Percentiles rank a stretch among this genome's conserved stretches.
These are phyloP conservation scores for Gossypium thurberi DNA, from an alignment of 345 rosid genomes.

Conservation along the genomic window DNA sequence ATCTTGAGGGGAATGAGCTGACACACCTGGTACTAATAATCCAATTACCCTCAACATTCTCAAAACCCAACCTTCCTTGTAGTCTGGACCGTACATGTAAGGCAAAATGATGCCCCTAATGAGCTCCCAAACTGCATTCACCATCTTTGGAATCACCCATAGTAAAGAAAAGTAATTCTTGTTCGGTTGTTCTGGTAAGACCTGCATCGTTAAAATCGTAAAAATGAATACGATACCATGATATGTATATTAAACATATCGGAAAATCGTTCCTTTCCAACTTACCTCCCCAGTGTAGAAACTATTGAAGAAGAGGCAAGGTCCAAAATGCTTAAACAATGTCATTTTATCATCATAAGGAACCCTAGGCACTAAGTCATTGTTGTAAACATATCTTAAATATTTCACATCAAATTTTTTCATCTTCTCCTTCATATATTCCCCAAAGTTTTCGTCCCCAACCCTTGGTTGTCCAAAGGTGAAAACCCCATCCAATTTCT, in stretches of 20 bases:
- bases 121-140: conserved; percentile 60
- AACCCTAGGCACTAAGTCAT: conserved; percentile 50
- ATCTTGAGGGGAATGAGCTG: conserved; percentile 58
- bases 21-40: conserved; percentile 43
- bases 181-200: conserved; percentile 53
- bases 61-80: conserved; percentile 37
- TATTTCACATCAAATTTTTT: conserved; percentile 28
- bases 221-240: background rate
- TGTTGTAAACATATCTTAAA: conserved; percentile 37
- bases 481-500: conserved; percentile 45
- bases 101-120: conserved; percentile 46
- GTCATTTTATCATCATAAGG: conserved; percentile 45
- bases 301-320: conserved; percentile 34
- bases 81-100: conserved; percentile 17
- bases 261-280: background rate
- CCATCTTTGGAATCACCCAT: conserved; percentile 38
- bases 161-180: conserved; percentile 51
- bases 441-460: conserved; percentile 38
- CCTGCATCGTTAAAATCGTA: conserved; percentile 22
- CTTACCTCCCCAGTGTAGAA: conserved; percentile 42
- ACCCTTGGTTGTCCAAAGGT: conserved; percentile 62
- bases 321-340: conserved; percentile 40
- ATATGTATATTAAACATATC: background rate
- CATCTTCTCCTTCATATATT: conserved; percentile 28
- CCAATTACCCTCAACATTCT: conserved; percentile 35